Evolutionary conservation across 345 rosid species (phyloP), one percentile per base, ranked within the genome.

Genomic region (Linum trigynum): DNA sequence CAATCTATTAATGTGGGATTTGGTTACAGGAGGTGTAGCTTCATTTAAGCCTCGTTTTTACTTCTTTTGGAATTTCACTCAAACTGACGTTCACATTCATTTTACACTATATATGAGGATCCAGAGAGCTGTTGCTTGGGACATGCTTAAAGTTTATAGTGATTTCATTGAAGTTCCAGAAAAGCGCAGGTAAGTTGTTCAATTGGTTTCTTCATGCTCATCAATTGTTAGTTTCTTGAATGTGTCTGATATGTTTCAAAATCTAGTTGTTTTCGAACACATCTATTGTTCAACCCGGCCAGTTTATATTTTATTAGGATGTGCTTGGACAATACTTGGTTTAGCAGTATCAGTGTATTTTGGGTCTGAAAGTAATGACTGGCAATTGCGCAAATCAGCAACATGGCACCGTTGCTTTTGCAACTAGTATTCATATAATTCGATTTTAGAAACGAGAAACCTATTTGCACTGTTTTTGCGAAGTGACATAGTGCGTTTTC

Each of bases 61-160:
- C 32, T 23, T 9, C 53, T 48, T 48, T 3, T 48, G 53, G 11
- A 45, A 48, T 48, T 48, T 23, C 3, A 5, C n/a, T 17, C 14
- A 23, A 23, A 3, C 14, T 39, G 36, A 61, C 32, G 40, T 35
- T 23, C 32, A 12, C 37, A 15, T 45, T 55, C 36, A 3, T 71
- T 14, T 15, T 43, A 16, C 39, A 17, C 60, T 41, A 50, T 43
- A n/a, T 72, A 16, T 67, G 74, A 39, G 72, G 67, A 69, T 23
- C 62, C 79, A 90, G 97, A 80, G 80, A 57, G 97, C 95, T 66
- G 84, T 80, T 72, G 92, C 96, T 0, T 88, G 95, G 99, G 99
- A 94, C 82, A 90, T 94, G 97, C 85, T 94, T 70, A 88, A 68
- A 83, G 89, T 94, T 72, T 90, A 94, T 65, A 76, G 88, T 74